Base-by-base conservation (phyloP, 257 asterid genomes). In the Euphrasia confusa region DNA sequence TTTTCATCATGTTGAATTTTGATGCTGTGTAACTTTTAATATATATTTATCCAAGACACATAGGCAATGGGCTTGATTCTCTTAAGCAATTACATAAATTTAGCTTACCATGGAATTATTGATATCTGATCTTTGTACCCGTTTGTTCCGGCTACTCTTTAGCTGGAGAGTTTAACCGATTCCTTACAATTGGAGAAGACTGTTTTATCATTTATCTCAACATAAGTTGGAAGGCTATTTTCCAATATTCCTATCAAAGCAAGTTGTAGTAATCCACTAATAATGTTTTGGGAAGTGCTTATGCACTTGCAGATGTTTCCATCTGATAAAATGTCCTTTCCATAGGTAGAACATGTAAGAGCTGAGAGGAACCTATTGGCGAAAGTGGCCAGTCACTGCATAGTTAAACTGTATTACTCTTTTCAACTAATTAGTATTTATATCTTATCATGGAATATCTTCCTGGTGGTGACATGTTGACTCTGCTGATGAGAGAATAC, bases 351-450 rank as follows among this genome's bases (percentile, higher is more conserved):
- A 71, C 97, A 90, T 77, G 97, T 90, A 40, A 85, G 87, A 75
- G 95, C 95, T 21, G 97, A 90, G 78, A 83, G 97, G 71, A 90
- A 90, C n/a, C n/a, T n/a, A n/a, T n/a, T n/a, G n/a, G n/a, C n/a
- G n/a, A n/a, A n/a, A n/a, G n/a, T n/a, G n/a, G n/a, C n/a, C n/a
- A n/a, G n/a, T n/a, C n/a, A n/a, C n/a, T n/a, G n/a, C n/a, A n/a
- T n/a, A n/a, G n/a, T n/a, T n/a, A n/a, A n/a, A n/a, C n/a, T n/a
- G n/a, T n/a, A n/a, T n/a, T n/a, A n/a, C n/a, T n/a, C n/a, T n/a
- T n/a, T n/a, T n/a, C n/a, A n/a, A n/a, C n/a, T n/a, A n/a, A n/a
- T n/a, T n/a, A n/a, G n/a, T n/a, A n/a, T n/a, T n/a, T n/a, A n/a
- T n/a, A n/a, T n/a, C n/a, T n/a, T n/a, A n/a, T n/a, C n/a, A n/a